A percentile compares a stretch with the other conserved stretches of the same genome.
Evolutionary conservation across 192 early-diverging fungal species (phyloP).

Genomic region (Chytriomyces confervae): DNA sequence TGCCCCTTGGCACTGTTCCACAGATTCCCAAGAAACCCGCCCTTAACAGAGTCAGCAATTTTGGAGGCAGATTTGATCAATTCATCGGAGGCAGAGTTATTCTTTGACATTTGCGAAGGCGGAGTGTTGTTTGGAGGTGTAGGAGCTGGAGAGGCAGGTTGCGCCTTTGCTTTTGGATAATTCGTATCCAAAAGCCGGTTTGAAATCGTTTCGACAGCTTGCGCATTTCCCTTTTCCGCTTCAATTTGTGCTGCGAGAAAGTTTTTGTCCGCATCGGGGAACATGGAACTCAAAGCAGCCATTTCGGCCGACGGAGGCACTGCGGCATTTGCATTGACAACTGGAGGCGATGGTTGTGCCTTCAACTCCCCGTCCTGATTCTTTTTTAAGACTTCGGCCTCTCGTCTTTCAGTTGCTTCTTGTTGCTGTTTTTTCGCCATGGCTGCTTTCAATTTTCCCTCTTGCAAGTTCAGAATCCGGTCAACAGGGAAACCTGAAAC

Average conservation of each 20-base stretch:
- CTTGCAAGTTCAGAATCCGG: conserved; percentile 58
- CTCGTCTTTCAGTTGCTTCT: conserved; percentile 33
- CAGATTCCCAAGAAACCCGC: conserved; percentile 30
- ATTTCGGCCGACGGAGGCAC: background rate
- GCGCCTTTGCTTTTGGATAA: conserved; percentile 55
- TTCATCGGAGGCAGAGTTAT: conserved; percentile 18
- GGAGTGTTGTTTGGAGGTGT: background rate
- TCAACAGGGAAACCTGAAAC: conserved; percentile 65
- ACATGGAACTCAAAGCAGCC: conserved; percentile 56
- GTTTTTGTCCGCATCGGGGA: conserved; percentile 68
- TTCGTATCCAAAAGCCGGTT: conserved; percentile 62
- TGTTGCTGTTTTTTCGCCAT: conserved; percentile 55
- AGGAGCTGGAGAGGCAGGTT: background rate
- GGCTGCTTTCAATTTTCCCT: conserved; percentile 44
- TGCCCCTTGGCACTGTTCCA: conserved; percentile 21
- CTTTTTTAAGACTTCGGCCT: conserved; percentile 45
- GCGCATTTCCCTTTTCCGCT: conserved; percentile 54
- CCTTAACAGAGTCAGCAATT: conserved; percentile 22
- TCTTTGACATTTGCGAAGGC: background rate
- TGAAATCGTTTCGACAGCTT: conserved; percentile 55
- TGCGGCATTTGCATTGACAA: too few species aligned
- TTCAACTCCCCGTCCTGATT: conserved; percentile 38
- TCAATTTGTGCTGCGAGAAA: conserved; percentile 60
- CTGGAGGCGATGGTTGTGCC: background rate
- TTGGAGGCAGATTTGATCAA: conserved; percentile 20